Evolutionary conservation across 306 rosid species (phyloP).

Genomic region (Cyclanthera cordifolia): DNA sequence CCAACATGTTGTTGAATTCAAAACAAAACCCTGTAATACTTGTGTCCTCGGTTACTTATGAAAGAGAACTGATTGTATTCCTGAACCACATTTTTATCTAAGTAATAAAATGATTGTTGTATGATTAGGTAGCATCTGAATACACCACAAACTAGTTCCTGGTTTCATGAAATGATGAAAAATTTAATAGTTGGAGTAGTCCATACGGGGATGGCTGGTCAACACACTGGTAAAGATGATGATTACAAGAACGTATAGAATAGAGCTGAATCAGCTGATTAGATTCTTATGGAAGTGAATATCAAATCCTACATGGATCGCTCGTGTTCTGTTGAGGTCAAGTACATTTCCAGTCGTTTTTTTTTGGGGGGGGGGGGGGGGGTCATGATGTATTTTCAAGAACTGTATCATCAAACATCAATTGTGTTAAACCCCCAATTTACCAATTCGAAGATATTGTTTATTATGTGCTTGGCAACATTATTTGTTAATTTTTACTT

Average conservation of each 20-base stretch:
- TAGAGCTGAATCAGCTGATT: conserved; percentile 12
- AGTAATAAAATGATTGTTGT: background rate
- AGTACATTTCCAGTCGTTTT: background rate
- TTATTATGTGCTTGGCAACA: background rate
- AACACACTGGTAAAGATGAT: conserved; percentile 8
- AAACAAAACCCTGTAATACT: background rate
- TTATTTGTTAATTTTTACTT: conserved; percentile 13
- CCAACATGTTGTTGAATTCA: too few relatives aligned
- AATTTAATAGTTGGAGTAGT: conserved; percentile 10
- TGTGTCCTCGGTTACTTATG: background rate
- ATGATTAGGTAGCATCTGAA: conserved; percentile 13
- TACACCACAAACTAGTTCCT: background rate
- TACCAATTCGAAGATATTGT: background rate
- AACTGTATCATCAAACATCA: background rate
- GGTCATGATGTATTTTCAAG: background rate
- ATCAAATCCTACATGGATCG: conserved; percentile 3
- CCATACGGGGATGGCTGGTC: conserved; percentile 2
- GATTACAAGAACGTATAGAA: conserved; percentile 6
- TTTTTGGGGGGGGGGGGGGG: background rate
- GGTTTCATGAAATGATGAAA: conserved; percentile 6
- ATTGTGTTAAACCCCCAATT: conserved; percentile 4
- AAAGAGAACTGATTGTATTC: background rate
- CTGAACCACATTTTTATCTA: background rate
- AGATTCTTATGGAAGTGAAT: conserved; percentile 11
- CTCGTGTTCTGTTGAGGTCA: background rate